phyloP scores from a whole-genome alignment of 2,329 filamentous ascomycete genomes.

The Sclerotinia glacialis region DNA sequence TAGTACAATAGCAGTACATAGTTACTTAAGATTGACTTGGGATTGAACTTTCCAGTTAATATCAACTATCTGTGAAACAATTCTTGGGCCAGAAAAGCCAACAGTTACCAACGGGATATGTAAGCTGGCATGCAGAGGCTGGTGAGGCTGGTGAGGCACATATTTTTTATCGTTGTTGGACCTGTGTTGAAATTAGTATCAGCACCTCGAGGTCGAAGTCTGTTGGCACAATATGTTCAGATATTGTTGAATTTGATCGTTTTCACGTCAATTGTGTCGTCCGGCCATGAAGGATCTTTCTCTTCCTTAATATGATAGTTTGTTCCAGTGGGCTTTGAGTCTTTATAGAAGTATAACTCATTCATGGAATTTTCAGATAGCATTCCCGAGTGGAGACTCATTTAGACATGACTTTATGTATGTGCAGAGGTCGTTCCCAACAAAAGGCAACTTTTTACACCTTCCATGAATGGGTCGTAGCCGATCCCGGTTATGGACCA shows the following conservation, averaged over 20 bases:
- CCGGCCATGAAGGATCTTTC: not conserved
- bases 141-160: not conserved
- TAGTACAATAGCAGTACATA: not conserved
- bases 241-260: not conserved
- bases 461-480: not conserved
- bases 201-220: not conserved
- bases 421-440: not conserved
- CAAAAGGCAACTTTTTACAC: not conserved
- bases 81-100: not conserved
- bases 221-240: not conserved
- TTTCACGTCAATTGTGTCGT: not conserved
- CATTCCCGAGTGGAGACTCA: not conserved
- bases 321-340: not conserved
- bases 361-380: not conserved
- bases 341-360: not conserved
- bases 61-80: not conserved
- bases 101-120: not conserved
- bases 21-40: not conserved
- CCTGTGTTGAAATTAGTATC: not conserved
- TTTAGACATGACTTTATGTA: not conserved
- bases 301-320: not conserved
- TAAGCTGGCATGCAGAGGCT: not conserved
- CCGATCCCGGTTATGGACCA: not conserved
- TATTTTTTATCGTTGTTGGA: not conserved
- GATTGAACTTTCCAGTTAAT: not conserved